phyloP scores from a whole-genome alignment of 108 stramenopile genomes.

The Skeletonema tropicum region DNA sequence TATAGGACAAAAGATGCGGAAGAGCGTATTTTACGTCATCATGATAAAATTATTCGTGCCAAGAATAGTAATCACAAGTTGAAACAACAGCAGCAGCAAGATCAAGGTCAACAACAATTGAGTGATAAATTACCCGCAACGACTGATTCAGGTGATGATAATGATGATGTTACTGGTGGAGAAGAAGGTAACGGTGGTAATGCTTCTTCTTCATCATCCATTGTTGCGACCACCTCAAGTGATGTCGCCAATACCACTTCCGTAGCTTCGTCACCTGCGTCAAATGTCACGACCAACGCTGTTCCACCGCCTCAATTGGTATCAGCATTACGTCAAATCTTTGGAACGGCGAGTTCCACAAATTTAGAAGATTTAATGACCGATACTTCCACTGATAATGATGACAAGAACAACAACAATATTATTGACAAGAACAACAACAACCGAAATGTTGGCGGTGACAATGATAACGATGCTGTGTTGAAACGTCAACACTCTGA shows the following conservation, averaged over 20 bases:
- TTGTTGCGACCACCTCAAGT: neutral
- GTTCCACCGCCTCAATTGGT: conserved; percentile 63
- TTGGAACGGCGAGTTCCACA: conserved; percentile 29
- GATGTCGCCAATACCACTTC: neutral
- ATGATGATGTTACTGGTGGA: neutral
- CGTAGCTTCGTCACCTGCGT: conserved; percentile 2
- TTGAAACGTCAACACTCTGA: neutral
- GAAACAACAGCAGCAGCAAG: conserved; percentile 4
- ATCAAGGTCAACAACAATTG: neutral
- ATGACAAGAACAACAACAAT: neutral
- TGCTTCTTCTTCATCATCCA: neutral
- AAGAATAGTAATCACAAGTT: conserved; percentile 16
- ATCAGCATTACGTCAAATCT: conserved; percentile 57
- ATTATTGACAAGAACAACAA: conserved; percentile 1
- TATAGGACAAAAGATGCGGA: conserved; percentile 10
- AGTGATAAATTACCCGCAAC: conserved; percentile 3
- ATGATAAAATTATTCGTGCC: conserved; percentile 64
- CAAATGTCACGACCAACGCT: conserved; percentile 13
- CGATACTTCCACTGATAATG: neutral
- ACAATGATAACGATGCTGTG: conserved; percentile 1
- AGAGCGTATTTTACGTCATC: conserved; percentile 61
- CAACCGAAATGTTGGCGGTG: conserved; percentile 17
- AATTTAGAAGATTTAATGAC: conserved; percentile 19
- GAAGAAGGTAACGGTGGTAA: neutral
- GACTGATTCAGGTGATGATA: neutral